These are phyloP conservation scores for Friedmanniomyces simplex DNA, from an alignment of 495 filamentous ascomycete genomes.

Conservation along the genomic window DNA sequence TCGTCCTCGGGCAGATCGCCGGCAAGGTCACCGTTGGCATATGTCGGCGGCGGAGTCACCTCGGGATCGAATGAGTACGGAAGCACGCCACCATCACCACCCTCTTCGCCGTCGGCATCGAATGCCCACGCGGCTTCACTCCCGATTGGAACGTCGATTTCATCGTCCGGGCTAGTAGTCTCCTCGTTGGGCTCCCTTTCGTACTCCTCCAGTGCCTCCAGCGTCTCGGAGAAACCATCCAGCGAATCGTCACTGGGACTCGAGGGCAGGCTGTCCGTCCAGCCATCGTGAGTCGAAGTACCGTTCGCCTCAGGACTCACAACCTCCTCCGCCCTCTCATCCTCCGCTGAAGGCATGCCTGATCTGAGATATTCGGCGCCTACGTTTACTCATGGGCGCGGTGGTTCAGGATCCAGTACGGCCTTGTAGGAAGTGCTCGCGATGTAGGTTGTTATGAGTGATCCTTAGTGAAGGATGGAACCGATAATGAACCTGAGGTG, in stretches of 20 bases:
- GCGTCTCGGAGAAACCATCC: background rate
- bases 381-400: background rate
- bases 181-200: background rate
- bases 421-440: no score
- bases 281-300: background rate
- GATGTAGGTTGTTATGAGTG: no score
- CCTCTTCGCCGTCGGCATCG: background rate
- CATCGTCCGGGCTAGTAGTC: background rate
- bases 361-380: background rate
- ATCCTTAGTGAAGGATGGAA: no score
- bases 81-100: background rate
- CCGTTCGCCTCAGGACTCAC: background rate
- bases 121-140: background rate
- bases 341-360: background rate
- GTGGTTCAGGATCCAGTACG: background rate
- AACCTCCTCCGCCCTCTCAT: background rate
- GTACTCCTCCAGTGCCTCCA: background rate
- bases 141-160: background rate
- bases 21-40: background rate
- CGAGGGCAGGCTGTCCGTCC: background rate
- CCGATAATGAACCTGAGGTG: no score
- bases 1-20: background rate
- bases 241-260: background rate
- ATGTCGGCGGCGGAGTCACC: background rate
- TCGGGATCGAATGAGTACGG: background rate